Percentiles rank a stretch among this genome's conserved stretches.
Conservation (phyloP, 345 rosid genomes). For the Salix brachista region DNA sequence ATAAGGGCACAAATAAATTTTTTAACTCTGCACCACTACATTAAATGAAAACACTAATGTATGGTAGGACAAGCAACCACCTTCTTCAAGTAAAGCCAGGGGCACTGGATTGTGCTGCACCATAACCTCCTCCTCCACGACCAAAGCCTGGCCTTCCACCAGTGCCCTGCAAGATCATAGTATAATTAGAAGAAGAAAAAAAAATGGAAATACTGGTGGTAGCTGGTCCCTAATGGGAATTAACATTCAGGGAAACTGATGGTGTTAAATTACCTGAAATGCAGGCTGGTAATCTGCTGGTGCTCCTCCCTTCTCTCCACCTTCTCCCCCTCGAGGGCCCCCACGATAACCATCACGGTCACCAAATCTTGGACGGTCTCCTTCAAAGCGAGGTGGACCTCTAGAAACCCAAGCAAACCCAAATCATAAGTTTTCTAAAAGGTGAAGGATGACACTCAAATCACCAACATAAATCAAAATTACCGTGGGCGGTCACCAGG, state of each 20-base stretch:
- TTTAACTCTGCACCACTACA: neutral
- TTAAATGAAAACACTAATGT: neutral
- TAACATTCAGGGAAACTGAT: neutral
- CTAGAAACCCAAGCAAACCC: conserved; percentile 12
- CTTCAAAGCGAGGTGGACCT: conserved; percentile 48
- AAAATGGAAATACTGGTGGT: neutral
- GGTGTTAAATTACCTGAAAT: conserved; percentile 31
- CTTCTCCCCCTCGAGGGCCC: conserved; percentile 46
- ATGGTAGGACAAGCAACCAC: neutral
- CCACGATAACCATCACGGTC: conserved; percentile 47
- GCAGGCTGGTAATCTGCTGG: conserved; percentile 48
- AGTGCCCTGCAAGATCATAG: conserved; percentile 40
- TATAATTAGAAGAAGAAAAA: neutral
- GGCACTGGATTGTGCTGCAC: conserved; percentile 47
- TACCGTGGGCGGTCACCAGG: conserved; percentile 75
- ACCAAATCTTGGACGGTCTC: conserved; percentile 47
- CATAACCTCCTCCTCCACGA: conserved; percentile 67
- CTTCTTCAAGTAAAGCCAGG: conserved; percentile 50
- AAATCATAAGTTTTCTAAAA: neutral
- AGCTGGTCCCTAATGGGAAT: neutral
- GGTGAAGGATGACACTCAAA: neutral
- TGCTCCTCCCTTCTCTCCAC: conserved; percentile 45
- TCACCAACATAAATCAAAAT: neutral
- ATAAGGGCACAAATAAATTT: neutral
- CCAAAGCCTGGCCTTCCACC: conserved; percentile 73